Evolutionary conservation across 495 filamentous ascomycete genomes (phyloP).

Genomic region (Talaromyces nanjingensis): DNA sequence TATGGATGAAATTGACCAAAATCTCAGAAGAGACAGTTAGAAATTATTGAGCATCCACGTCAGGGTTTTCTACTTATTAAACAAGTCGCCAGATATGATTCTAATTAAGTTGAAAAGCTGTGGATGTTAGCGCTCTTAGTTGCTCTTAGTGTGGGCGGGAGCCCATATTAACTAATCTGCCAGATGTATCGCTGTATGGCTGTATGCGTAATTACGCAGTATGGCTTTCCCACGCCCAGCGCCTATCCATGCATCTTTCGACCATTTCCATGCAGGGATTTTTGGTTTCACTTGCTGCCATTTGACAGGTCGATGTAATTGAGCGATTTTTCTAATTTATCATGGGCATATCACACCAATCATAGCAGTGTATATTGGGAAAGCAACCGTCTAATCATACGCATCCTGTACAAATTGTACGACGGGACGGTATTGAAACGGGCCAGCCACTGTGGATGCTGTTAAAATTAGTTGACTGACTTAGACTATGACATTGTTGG

Average conservation of each 20-base stretch:
- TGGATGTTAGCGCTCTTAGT: background rate
- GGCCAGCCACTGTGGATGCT: slow-evolving; percentile 1
- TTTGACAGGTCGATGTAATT: background rate
- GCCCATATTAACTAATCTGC: background rate
- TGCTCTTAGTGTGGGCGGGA: background rate
- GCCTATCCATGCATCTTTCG: background rate
- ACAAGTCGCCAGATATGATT: background rate
- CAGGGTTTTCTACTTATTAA: background rate
- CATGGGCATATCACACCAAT: background rate
- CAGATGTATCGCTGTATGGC: background rate
- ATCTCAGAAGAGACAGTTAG: background rate
- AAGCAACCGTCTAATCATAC: background rate
- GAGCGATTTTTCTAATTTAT: background rate
- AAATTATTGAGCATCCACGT: background rate
- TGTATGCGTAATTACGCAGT: background rate
- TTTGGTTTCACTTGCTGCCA: background rate
- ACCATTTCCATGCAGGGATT: background rate
- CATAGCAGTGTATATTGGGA: background rate
- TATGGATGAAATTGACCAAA: background rate
- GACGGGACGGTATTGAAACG: background rate
- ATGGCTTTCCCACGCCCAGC: background rate
- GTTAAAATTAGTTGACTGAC: background rate
- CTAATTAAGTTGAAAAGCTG: background rate
- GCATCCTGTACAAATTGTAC: background rate
- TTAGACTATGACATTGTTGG: background rate